Percentiles rank a stretch among this genome's conserved stretches.
These are phyloP conservation scores for Pisolithus thermaeus DNA, from an alignment of 1,284 basidiomycete species.

Conservation along the genomic window DNA sequence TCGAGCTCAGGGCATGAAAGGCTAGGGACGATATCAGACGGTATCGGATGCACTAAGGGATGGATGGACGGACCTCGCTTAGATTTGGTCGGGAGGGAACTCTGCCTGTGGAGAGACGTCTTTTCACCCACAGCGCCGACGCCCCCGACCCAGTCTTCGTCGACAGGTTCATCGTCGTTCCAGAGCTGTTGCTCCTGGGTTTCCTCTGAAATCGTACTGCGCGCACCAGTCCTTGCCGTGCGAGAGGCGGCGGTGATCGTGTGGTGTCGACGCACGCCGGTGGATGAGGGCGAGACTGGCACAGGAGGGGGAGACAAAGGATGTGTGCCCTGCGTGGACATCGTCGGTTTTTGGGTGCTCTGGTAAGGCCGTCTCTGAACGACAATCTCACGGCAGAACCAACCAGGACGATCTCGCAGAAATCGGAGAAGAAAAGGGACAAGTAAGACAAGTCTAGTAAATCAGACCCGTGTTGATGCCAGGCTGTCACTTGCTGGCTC, in stretches of 20 bases:
- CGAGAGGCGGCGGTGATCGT: constrained; percentile 76
- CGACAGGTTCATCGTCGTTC: constrained; percentile 73
- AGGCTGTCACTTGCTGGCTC: no score
- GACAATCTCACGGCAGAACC: neutral
- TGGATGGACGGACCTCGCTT: constrained; percentile 52
- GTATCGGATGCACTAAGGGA: constrained; percentile 7
- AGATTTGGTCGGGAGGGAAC: constrained; percentile 74
- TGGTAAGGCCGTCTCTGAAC: neutral
- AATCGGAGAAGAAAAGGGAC: constrained; percentile 4
- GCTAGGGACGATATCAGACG: constrained; percentile 29
- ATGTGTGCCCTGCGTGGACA: constrained; percentile 24
- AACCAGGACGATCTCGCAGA: constrained; percentile 3
- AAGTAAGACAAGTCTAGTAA: neutral
- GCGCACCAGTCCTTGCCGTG: constrained; percentile 51
- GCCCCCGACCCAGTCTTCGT: constrained; percentile 71
- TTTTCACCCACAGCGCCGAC: constrained; percentile 80
- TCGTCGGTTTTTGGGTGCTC: constrained; percentile 4
- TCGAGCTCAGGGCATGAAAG: constrained; percentile 43
- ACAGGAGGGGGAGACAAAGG: constrained; percentile 29
- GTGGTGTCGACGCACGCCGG: constrained; percentile 68
- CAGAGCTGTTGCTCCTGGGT: constrained; percentile 54
- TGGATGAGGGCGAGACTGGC: constrained; percentile 36
- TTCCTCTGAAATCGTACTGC: constrained; percentile 64
- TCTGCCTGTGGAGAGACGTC: constrained; percentile 69
- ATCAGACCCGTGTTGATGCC: no score